A percentile compares a stretch with the other conserved stretches of the same genome.
Conservation (phyloP, 2,329 filamentous ascomycete genomes). For the Fusarium aywerte region DNA sequence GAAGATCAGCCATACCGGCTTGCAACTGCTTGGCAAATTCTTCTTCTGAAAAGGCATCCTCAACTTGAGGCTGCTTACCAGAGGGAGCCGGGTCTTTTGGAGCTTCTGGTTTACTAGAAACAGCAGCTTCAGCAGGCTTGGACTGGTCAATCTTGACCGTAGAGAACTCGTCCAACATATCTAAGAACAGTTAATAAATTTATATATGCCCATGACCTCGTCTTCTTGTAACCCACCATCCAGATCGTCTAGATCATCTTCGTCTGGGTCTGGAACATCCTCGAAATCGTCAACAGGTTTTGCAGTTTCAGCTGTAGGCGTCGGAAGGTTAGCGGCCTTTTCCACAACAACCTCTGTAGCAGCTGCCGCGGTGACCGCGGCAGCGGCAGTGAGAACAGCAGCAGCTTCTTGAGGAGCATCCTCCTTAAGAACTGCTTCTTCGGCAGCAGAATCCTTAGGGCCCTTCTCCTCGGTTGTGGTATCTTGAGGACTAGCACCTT, state of each 20-base stretch:
- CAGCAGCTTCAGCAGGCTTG: slow-evolving; percentile 44
- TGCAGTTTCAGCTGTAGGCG: neutral
- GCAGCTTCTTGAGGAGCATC: slow-evolving; percentile 7
- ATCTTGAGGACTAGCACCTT: neutral
- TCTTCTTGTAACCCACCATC: slow-evolving; percentile 68
- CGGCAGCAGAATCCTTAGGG: neutral
- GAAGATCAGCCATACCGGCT: slow-evolving; percentile 85
- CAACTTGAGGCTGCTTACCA: slow-evolving; percentile 35
- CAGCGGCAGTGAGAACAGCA: slow-evolving; percentile 14
- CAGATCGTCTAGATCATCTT: slow-evolving; percentile 90
- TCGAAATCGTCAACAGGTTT: slow-evolving; percentile 49
- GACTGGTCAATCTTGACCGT: slow-evolving; percentile 62
- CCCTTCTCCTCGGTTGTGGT: neutral
- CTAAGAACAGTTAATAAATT: slow-evolving; percentile 57
- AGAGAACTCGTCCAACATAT: slow-evolving; percentile 93
- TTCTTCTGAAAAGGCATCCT: slow-evolving; percentile 70
- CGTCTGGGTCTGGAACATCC: slow-evolving; percentile 86
- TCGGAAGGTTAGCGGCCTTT: slow-evolving; percentile 7
- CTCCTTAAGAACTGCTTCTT: slow-evolving; percentile 1
- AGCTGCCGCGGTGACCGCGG: slow-evolving; percentile 23
- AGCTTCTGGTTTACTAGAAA: slow-evolving; percentile 47
- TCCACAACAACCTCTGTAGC: slow-evolving; percentile 22
- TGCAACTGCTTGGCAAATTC: slow-evolving; percentile 89
- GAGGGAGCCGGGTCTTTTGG: slow-evolving; percentile 50
- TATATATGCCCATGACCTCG: no score